Conservation (phyloP, 2,329 filamentous ascomycete species). For the Beauveria sp. region DNA sequence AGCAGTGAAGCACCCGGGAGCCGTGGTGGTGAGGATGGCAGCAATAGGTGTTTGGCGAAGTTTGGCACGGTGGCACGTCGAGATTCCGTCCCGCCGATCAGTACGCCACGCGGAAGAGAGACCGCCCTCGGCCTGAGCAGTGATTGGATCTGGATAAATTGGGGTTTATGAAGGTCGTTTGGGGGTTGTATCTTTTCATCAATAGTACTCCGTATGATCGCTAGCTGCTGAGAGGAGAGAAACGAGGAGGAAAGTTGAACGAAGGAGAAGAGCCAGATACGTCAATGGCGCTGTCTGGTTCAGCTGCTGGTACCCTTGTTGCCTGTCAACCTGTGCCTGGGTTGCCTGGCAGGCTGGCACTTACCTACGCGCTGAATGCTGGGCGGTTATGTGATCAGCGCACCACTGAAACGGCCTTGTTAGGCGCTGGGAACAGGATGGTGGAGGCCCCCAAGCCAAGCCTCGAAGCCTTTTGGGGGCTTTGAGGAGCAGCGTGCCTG, state of each 20-base stretch:
- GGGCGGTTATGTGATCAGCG: neutral
- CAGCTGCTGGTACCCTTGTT: too few species aligned
- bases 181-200: neutral
- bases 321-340: too few species aligned
- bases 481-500: too few species aligned
- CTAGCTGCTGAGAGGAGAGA: neutral
- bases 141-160: neutral
- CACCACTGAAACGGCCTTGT: slow-evolving; percentile 1
- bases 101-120: neutral
- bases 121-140: neutral
- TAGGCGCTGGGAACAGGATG: neutral
- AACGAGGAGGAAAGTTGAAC: neutral
- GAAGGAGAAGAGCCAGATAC: neutral
- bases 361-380: neutral
- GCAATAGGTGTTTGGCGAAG: neutral
- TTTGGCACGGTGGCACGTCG: neutral
- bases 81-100: neutral
- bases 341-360: too few species aligned
- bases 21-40: neutral
- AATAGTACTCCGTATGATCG: neutral
- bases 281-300: neutral
- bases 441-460: neutral
- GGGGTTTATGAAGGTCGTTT: neutral
- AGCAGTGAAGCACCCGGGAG: neutral
- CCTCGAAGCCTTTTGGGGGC: neutral